Conservation (phyloP, 345 rosid species). For the thale cress (Arabidopsis thaliana) region DNA sequence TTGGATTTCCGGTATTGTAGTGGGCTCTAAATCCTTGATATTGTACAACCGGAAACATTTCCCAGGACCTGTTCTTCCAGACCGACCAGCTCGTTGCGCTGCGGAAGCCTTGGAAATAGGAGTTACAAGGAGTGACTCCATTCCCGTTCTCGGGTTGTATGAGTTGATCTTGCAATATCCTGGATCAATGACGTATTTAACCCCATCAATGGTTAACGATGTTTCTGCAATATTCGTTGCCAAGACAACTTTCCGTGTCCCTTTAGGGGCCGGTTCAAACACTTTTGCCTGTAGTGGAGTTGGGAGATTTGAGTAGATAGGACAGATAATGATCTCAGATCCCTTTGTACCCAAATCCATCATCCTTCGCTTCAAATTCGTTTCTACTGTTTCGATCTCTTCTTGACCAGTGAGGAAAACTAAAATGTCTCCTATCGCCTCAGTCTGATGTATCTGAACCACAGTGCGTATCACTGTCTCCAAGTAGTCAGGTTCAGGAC, state of each 20-base stretch:
- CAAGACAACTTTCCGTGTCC: slow-evolving; percentile 87
- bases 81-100: slow-evolving; percentile 92
- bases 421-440: slow-evolving; percentile 79
- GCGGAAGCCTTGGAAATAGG: slow-evolving; percentile 98
- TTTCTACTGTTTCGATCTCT: slow-evolving; percentile 93
- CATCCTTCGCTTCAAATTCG: slow-evolving; percentile 70
- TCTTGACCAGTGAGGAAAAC: slow-evolving; percentile 95
- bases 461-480: slow-evolving; percentile 86
- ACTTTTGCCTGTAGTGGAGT: slow-evolving; percentile 91
- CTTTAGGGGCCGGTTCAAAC: slow-evolving; percentile 91
- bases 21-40: slow-evolving; percentile 78
- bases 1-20: slow-evolving; percentile 91
- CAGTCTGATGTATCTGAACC: slow-evolving; percentile 80
- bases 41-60: slow-evolving; percentile 85
- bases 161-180: slow-evolving; percentile 92
- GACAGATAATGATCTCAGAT: slow-evolving; percentile 86
- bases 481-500: slow-evolving; percentile 80
- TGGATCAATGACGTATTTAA: slow-evolving; percentile 83
- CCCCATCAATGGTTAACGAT: slow-evolving; percentile 90
- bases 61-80: slow-evolving; percentile 97
- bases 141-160: slow-evolving; percentile 89
- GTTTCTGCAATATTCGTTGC: slow-evolving; percentile 98
- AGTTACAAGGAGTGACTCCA: slow-evolving; percentile 84
- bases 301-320: slow-evolving; percentile 90
- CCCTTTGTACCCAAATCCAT: slow-evolving; percentile 79